Percentiles rank a stretch among this genome's conserved stretches.
These are phyloP conservation scores for Misopates orontium DNA, from an alignment of 257 asterid genomes.

Conservation along the genomic window DNA sequence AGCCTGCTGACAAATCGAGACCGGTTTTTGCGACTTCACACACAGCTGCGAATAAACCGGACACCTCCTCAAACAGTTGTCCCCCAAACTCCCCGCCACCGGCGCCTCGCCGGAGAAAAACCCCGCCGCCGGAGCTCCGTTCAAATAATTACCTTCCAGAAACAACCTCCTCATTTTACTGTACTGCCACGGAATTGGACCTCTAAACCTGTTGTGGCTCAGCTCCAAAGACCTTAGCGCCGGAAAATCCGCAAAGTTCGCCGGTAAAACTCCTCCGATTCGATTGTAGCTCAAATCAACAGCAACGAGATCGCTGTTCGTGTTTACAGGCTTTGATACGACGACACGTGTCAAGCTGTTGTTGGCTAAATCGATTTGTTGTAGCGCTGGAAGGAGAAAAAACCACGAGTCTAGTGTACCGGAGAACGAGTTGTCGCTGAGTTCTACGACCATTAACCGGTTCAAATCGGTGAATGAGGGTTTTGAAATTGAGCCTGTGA, in stretches of 20 bases:
- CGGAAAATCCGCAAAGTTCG: conserved; percentile 48
- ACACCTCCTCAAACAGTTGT: conserved; percentile 71
- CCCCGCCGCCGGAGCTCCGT: conserved; percentile 79
- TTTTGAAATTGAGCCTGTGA: conserved; percentile 49
- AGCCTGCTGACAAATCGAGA: conserved; percentile 70
- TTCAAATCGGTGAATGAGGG: conserved; percentile 51
- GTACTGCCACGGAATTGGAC: conserved; percentile 73
- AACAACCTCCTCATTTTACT: conserved; percentile 61
- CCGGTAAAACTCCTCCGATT: conserved; percentile 57
- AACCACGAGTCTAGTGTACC: conserved; percentile 67
- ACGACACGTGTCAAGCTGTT: conserved; percentile 50
- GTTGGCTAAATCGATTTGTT: conserved; percentile 67
- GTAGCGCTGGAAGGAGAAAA: conserved; percentile 65
- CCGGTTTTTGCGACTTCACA: conserved; percentile 80
- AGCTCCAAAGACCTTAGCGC: conserved; percentile 55
- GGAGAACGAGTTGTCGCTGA: conserved; percentile 61
- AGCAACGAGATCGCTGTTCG: conserved; percentile 62
- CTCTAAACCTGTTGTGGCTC: conserved; percentile 71
- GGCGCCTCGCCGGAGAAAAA: conserved; percentile 44
- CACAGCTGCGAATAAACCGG: conserved; percentile 80
- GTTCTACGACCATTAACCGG: conserved; percentile 67
- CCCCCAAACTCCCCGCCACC: conserved; percentile 80
- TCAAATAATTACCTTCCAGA: conserved; percentile 78
- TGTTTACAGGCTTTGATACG: conserved; percentile 25
- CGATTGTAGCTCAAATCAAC: conserved; percentile 68